phyloP scores from a whole-genome alignment of 495 filamentous ascomycete species.

The Melanomma pulvis-pyrius region DNA sequence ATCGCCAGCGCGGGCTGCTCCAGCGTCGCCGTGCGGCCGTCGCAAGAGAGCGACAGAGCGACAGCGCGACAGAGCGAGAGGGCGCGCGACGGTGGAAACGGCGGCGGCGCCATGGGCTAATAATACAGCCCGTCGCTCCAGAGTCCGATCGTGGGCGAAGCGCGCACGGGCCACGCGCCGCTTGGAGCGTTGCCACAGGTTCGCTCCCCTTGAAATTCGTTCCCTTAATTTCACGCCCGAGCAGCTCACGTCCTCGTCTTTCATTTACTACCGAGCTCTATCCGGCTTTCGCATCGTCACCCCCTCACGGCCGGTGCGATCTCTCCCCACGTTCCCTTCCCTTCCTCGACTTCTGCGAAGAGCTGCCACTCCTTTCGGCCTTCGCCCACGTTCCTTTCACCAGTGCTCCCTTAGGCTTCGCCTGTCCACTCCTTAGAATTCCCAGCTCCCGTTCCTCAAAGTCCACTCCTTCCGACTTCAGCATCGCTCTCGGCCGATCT shows the following conservation, averaged over 20 bases:
- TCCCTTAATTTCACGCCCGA: conserved; percentile 13
- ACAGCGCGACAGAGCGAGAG: no score
- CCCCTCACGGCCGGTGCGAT: conserved; percentile 35
- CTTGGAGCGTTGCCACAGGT: no score
- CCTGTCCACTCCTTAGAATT: conserved; percentile 40
- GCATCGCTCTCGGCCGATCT: conserved; percentile 41
- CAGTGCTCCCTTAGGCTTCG: conserved; percentile 29
- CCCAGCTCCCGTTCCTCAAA: conserved; percentile 12
- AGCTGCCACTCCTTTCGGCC: conserved; percentile 41
- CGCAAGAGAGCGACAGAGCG: no score
- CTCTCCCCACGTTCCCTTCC: conserved; percentile 36
- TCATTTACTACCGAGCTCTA: conserved; percentile 33
- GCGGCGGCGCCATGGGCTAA: no score
- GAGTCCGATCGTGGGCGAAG: no score
- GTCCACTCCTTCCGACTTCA: conserved; percentile 25
- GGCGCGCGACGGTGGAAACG: no score
- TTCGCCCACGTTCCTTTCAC: conserved; percentile 38
- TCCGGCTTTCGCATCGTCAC: conserved; percentile 38
- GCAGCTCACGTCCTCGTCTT: conserved; percentile 16
- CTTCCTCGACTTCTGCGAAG: conserved; percentile 32
- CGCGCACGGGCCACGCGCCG: no score
- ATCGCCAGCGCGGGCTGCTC: no score
- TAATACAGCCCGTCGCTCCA: no score
- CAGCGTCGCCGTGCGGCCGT: no score
- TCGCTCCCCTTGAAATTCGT: no score